Evolutionary conservation across 345 rosid genomes (phyloP).

Genomic region (Pugionium dolabratum): DNA sequence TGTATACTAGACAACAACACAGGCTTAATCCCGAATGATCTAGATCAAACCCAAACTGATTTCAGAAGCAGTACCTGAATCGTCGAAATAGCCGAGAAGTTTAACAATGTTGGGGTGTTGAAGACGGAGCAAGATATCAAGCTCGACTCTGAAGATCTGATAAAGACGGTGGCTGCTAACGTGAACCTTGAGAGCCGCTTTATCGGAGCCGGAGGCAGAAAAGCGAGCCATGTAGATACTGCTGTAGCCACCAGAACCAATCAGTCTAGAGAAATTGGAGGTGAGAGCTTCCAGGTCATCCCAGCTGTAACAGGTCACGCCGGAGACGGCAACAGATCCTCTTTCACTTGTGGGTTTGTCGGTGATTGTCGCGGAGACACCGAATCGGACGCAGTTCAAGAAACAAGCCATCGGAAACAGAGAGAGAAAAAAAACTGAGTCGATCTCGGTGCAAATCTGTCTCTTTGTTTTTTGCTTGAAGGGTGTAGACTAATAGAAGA

Average conservation of each 20-base stretch:
- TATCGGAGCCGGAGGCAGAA: conserved; percentile 37
- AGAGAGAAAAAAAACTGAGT: conserved; percentile 15
- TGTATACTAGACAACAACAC: conserved; percentile 39
- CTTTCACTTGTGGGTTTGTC: conserved; percentile 16
- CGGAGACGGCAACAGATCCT: conserved; percentile 12
- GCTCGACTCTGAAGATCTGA: conserved; percentile 61
- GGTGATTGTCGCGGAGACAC: conserved; percentile 10
- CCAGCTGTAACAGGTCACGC: conserved; percentile 51
- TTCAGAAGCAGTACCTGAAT: conserved; percentile 47
- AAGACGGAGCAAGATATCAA: conserved; percentile 65
- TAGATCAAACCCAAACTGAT: conserved; percentile 19
- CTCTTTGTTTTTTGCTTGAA: background rate
- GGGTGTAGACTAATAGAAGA: conserved; percentile 14
- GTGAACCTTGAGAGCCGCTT: conserved; percentile 70
- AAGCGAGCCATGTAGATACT: conserved; percentile 63
- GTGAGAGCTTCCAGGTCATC: conserved; percentile 54
- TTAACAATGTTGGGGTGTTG: conserved; percentile 66
- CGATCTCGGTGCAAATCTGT: background rate
- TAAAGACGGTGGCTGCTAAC: conserved; percentile 59
- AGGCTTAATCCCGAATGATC: background rate
- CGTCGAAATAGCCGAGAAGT: conserved; percentile 72
- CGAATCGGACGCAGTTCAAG: conserved; percentile 36
- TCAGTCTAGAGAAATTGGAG: conserved; percentile 48
- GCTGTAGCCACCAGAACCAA: conserved; percentile 88
- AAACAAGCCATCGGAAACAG: conserved; percentile 50